phyloP scores from a whole-genome alignment of 1,284 basidiomycete species.

The Marasmius oreades region DNA sequence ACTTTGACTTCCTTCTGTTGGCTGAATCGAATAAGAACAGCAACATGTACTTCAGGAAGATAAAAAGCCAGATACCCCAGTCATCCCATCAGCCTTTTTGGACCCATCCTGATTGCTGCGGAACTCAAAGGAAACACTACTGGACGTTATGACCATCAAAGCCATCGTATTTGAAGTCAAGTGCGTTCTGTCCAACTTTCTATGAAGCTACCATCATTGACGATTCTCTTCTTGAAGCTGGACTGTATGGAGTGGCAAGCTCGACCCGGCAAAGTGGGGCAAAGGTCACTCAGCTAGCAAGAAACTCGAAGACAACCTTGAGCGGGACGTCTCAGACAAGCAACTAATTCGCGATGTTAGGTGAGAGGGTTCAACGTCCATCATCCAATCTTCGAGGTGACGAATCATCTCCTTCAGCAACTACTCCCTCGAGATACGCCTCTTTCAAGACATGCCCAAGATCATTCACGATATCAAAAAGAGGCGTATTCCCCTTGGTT shows the following conservation, averaged over 20 bases:
- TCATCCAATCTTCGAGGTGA: too few relatives aligned
- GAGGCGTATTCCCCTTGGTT: too few relatives aligned
- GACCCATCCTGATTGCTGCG: not conserved
- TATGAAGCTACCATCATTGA: not conserved
- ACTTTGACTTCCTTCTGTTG: not conserved
- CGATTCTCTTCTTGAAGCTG: not conserved
- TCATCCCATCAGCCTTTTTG: not conserved
- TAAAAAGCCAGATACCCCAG: not conserved
- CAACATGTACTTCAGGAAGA: not conserved
- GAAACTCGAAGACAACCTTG: not conserved
- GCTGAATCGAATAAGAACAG: too few relatives aligned
- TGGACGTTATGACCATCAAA: not conserved
- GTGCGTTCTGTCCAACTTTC: not conserved
- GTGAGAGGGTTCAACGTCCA: not conserved
- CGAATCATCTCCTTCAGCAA: not conserved
- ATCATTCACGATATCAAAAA: not conserved
- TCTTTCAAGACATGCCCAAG: not conserved
- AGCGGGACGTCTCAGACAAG: not conserved
- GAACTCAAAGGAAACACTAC: not conserved
- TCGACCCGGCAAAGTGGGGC: not conserved
- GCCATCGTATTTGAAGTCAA: constrained; percentile 1
- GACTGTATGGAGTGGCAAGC: not conserved
- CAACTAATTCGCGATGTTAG: not conserved
- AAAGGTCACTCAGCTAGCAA: not conserved
- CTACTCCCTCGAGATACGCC: not conserved